phyloP scores from a whole-genome alignment of 148 eudicot genomes.

The Nyssa sinensis region DNA sequence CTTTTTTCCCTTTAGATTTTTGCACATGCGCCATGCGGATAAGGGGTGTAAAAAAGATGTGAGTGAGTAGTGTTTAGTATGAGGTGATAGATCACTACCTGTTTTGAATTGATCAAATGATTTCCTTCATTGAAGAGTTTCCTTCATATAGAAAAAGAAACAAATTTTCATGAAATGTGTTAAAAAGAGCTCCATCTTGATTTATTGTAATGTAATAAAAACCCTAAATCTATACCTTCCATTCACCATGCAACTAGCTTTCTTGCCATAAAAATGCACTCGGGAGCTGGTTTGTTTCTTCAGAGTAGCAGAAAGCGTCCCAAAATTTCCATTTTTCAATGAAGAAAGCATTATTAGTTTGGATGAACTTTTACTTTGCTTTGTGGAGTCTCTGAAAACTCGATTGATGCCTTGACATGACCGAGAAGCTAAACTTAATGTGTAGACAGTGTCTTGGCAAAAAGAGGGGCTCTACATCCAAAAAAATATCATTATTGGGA shows the following conservation, averaged over 20 bases:
- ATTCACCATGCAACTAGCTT: constrained; percentile 25
- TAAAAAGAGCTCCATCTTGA: neutral
- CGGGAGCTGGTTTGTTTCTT: constrained; percentile 44
- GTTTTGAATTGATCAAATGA: constrained; percentile 24
- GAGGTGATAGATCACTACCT: constrained; percentile 31
- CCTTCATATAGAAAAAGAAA: constrained; percentile 36
- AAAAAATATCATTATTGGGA: neutral
- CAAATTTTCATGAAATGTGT: constrained; percentile 1
- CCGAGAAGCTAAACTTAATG: constrained; percentile 67
- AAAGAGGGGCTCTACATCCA: constrained; percentile 54
- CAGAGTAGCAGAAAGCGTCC: constrained; percentile 37
- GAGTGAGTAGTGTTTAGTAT: neutral
- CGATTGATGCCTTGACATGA: constrained; percentile 52
- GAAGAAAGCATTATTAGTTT: constrained; percentile 38
- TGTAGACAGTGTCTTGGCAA: constrained; percentile 69
- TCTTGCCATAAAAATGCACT: constrained; percentile 29
- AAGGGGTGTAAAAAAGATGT: neutral
- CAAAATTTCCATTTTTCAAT: constrained; percentile 33
- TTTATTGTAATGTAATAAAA: neutral
- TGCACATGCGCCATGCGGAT: no score
- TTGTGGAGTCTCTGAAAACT: constrained; percentile 36
- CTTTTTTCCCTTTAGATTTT: neutral
- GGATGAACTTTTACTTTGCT: constrained; percentile 38
- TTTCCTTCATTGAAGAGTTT: constrained; percentile 42
- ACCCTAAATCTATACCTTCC: constrained; percentile 60